Conservation (phyloP, 1,284 basidiomycete genomes). For the Meira miltonrushii region DNA sequence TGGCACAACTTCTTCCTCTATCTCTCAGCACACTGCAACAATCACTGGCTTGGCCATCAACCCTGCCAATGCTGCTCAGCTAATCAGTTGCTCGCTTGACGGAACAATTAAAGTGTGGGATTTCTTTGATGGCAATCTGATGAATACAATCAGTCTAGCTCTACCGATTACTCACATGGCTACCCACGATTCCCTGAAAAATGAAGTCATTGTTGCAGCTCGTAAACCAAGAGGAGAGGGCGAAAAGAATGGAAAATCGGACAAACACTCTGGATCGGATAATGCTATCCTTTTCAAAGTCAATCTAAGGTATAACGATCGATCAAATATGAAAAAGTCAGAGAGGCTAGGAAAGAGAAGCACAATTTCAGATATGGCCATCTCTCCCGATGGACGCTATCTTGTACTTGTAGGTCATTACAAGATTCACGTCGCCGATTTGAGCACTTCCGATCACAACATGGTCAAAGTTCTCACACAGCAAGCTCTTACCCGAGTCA, state of each 20-base stretch:
- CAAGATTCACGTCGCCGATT: conserved; percentile 67
- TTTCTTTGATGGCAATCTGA: conserved; percentile 75
- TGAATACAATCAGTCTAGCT: conserved; percentile 58
- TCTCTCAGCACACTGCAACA: conserved; percentile 28
- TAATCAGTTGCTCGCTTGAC: conserved; percentile 78
- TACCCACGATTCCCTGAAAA: conserved; percentile 64
- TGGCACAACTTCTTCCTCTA: neutral
- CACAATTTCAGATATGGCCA: conserved; percentile 55
- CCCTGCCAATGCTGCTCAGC: conserved; percentile 80
- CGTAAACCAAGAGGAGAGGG: conserved; percentile 55
- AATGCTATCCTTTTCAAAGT: too few species aligned
- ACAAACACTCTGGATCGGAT: neutral
- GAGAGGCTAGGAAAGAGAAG: conserved; percentile 57
- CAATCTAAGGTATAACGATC: neutral
- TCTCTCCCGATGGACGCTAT: conserved; percentile 75
- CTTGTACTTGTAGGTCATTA: conserved; percentile 73
- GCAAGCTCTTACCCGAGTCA: conserved; percentile 70
- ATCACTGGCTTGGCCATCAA: conserved; percentile 70
- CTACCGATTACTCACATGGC: conserved; percentile 71
- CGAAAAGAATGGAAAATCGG: conserved; percentile 15
- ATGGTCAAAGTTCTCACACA: conserved; percentile 74
- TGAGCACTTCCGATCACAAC: conserved; percentile 32
- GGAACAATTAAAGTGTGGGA: conserved; percentile 88
- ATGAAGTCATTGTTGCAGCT: conserved; percentile 65
- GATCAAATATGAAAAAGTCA: conserved; percentile 18